Evolutionary conservation across 805 yeast species (phyloP).

Genomic region (Metschnikowia similis): DNA sequence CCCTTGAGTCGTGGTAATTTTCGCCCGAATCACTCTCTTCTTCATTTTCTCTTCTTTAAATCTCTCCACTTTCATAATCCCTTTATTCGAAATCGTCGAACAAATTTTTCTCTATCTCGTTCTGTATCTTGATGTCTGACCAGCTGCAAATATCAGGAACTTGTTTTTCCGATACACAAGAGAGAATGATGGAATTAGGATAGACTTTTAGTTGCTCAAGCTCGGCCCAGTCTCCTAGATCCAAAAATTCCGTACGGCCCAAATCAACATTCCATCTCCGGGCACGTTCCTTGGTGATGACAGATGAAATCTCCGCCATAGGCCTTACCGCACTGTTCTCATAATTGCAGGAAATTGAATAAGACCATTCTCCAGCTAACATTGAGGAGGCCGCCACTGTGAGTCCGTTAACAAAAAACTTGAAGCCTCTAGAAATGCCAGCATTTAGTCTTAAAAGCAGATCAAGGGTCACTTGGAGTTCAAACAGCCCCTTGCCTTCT

Average conservation of each 20-base stretch:
- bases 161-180: conserved; percentile 14
- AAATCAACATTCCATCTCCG: conserved; percentile 10
- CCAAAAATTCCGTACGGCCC: not conserved
- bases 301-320: conserved; percentile 7
- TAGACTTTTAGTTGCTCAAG: conserved; percentile 4
- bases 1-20: too few species aligned
- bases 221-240: conserved; percentile 6
- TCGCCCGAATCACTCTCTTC: too few species aligned
- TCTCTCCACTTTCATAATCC: not conserved
- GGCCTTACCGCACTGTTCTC: conserved; percentile 9
- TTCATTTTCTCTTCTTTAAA: not conserved
- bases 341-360: conserved; percentile 9
- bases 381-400: not conserved
- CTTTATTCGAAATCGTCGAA: not conserved
- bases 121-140: conserved; percentile 6
- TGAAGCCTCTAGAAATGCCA: conserved; percentile 5
- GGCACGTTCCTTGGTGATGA: not conserved
- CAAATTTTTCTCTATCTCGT: not conserved
- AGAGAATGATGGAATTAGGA: conserved; percentile 8
- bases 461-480: conserved; percentile 5
- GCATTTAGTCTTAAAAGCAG: not conserved
- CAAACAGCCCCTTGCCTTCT: conserved; percentile 7
- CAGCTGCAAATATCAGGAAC: conserved; percentile 12
- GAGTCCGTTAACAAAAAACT: conserved; percentile 2
- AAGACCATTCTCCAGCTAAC: not conserved